Evolutionary conservation across 2,329 filamentous ascomycete genomes (phyloP).

Genomic region (Dactylellina drechsleri): DNA sequence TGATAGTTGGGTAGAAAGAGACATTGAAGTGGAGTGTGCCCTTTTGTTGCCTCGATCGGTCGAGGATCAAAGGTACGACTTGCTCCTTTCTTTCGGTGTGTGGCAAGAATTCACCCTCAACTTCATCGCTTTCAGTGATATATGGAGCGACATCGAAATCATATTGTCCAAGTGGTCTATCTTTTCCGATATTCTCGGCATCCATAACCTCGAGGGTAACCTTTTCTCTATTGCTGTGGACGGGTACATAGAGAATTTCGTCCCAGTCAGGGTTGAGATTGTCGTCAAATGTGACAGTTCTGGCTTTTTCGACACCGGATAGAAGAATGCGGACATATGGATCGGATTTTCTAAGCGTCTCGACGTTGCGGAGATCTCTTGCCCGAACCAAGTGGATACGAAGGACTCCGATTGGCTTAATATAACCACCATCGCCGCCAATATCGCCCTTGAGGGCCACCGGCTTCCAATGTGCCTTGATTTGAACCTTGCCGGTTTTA

Average conservation of each 20-base stretch:
- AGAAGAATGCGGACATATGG: conserved; percentile 89
- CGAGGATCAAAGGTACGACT: conserved; percentile 76
- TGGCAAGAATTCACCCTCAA: conserved; percentile 79
- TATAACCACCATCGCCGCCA: conserved; percentile 79
- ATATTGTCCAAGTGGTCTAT: conserved; percentile 83
- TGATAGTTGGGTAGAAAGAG: conserved; percentile 88
- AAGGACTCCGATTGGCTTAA: conserved; percentile 94
- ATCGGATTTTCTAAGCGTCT: conserved; percentile 96
- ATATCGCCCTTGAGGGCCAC: conserved; percentile 83
- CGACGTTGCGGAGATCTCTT: conserved; percentile 84
- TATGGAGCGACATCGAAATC: conserved; percentile 83
- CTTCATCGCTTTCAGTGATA: conserved; percentile 74
- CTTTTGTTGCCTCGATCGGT: conserved; percentile 78
- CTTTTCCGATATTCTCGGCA: conserved; percentile 88
- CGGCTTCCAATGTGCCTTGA: conserved; percentile 94
- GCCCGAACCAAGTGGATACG: conserved; percentile 90
- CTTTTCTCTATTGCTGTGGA: conserved; percentile 85
- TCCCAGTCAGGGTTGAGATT: conserved; percentile 96
- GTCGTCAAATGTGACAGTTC: conserved; percentile 95
- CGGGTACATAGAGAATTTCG: conserved; percentile 91
- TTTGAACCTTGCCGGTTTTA: conserved; percentile 85
- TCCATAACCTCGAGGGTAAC: conserved; percentile 95
- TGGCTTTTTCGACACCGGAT: conserved; percentile 87
- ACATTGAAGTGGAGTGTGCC: conserved; percentile 83
- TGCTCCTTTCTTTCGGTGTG: conserved; percentile 78